Evolutionary conservation across 2,329 filamentous ascomycete species (phyloP).

Genomic region (Nigrospora sphaerica): DNA sequence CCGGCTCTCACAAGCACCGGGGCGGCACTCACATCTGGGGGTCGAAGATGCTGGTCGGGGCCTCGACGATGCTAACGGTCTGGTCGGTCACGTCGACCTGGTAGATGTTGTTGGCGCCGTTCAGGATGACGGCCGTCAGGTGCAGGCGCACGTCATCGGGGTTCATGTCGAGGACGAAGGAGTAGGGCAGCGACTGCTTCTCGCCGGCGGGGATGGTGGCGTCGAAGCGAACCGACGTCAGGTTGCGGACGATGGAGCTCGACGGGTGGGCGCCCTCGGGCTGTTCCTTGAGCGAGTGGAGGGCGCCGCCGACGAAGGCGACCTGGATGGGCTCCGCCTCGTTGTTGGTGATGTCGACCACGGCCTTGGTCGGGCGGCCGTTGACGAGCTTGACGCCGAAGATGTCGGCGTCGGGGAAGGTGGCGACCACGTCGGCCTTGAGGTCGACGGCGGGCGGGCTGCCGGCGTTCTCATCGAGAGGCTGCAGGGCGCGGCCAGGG

Average conservation of each 20-base stretch:
- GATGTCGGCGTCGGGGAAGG: constrained; percentile 67
- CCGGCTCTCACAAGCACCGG: neutral
- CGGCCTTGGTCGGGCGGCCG: constrained; percentile 73
- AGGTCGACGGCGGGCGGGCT: constrained; percentile 59
- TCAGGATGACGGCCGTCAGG: constrained; percentile 67
- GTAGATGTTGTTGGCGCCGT: constrained; percentile 61
- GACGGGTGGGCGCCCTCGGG: constrained; percentile 38
- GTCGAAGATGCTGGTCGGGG: constrained; percentile 85
- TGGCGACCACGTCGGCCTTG: constrained; percentile 58
- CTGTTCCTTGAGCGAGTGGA: constrained; percentile 51
- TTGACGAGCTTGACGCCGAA: constrained; percentile 96
- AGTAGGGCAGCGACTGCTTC: constrained; percentile 71
- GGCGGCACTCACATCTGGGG: constrained; percentile 77
- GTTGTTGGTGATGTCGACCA: constrained; percentile 78
- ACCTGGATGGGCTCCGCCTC: constrained; percentile 71
- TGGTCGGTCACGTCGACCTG: constrained; percentile 76
- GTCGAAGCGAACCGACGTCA: constrained; percentile 71
- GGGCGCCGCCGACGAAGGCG: constrained; percentile 67
- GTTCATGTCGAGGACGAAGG: constrained; percentile 84
- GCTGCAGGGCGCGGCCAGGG: constrained; percentile 6
- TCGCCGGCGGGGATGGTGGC: constrained; percentile 68
- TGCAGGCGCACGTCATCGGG: constrained; percentile 81
- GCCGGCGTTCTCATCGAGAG: constrained; percentile 25
- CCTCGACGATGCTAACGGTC: constrained; percentile 80
- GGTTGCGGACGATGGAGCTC: constrained; percentile 68